A percentile compares a stretch with the other conserved stretches of the same genome.
These are phyloP conservation scores for Rhynchosporium graminicola DNA, from an alignment of 2,329 filamentous ascomycete genomes.

Conservation along the genomic window DNA sequence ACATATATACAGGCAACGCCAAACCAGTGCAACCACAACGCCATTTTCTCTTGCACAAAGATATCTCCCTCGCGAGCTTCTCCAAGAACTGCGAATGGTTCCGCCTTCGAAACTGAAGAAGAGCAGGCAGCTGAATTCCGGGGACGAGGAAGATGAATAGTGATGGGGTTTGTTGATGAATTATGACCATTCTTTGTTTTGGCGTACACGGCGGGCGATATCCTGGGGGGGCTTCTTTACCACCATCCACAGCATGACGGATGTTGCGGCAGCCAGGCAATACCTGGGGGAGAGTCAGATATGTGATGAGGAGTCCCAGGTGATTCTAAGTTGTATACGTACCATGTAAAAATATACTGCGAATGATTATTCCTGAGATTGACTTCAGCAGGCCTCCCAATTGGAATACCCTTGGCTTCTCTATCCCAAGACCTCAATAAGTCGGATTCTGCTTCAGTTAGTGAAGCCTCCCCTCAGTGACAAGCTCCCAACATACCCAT, in stretches of 20 bases:
- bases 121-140: slow-evolving; percentile 41
- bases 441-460: slow-evolving; percentile 64
- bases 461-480: background rate
- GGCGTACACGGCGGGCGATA: slow-evolving; percentile 70
- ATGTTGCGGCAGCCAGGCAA: slow-evolving; percentile 78
- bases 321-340: slow-evolving; percentile 42
- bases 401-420: slow-evolving; percentile 79
- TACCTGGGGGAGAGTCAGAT: slow-evolving; percentile 61
- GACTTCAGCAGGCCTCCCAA: slow-evolving; percentile 84
- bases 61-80: slow-evolving; percentile 76
- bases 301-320: background rate
- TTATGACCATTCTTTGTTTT: slow-evolving; percentile 72
- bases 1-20: slow-evolving; percentile 67
- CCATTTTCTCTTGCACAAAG: slow-evolving; percentile 84
- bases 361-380: slow-evolving; percentile 95
- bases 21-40: slow-evolving; percentile 69
- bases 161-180: slow-evolving; percentile 23
- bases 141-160: slow-evolving; percentile 45
- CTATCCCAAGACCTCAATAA: slow-evolving; percentile 75
- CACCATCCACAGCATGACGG: slow-evolving; percentile 96
- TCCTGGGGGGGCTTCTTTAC: slow-evolving; percentile 81
- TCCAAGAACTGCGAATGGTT: slow-evolving; percentile 79
- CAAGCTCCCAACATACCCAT: slow-evolving; percentile 64
- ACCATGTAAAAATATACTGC: slow-evolving; percentile 99
- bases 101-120: slow-evolving; percentile 53